Evolutionary conservation across 805 yeast genomes (phyloP).

Genomic region (Kodamaea fukazawae): DNA sequence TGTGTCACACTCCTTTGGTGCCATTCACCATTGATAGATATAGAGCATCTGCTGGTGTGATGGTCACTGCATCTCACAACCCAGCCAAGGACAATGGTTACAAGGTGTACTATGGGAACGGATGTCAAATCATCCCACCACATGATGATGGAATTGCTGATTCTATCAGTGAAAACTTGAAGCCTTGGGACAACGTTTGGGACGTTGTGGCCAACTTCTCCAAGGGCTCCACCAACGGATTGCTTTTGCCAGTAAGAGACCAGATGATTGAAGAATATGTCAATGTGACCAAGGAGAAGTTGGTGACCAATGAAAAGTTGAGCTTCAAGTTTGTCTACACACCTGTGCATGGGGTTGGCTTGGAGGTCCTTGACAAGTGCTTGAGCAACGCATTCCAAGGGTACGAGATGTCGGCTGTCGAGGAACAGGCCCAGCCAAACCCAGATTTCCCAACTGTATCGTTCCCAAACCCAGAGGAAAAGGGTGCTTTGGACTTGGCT

Average conservation of each 20-base stretch:
- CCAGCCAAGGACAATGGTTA: conserved; percentile 89
- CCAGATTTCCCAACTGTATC: conserved; percentile 82
- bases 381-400: conserved; percentile 39
- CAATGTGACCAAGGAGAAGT: conserved; percentile 17
- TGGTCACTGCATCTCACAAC: conserved; percentile 90
- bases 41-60: conserved; percentile 75
- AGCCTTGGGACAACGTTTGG: conserved; percentile 58
- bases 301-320: conserved; percentile 28
- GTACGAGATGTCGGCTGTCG: conserved; percentile 42
- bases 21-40: conserved; percentile 76
- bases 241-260: conserved; percentile 41
- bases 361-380: conserved; percentile 47
- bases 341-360: conserved; percentile 95
- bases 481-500: conserved; percentile 81
- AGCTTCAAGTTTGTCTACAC: conserved; percentile 69
- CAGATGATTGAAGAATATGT: conserved; percentile 45
- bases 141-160: conserved; percentile 73
- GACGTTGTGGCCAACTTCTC: conserved; percentile 39
- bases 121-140: conserved; percentile 95
- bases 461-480: conserved; percentile 96
- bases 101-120: conserved; percentile 90
- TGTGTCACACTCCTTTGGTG: conserved; percentile 85
- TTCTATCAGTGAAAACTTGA: conserved; percentile 56
- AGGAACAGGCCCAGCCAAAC: conserved; percentile 70
- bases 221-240: conserved; percentile 18